Conservation (phyloP, 2,329 filamentous ascomycete genomes). For the Didymella sp. region DNA sequence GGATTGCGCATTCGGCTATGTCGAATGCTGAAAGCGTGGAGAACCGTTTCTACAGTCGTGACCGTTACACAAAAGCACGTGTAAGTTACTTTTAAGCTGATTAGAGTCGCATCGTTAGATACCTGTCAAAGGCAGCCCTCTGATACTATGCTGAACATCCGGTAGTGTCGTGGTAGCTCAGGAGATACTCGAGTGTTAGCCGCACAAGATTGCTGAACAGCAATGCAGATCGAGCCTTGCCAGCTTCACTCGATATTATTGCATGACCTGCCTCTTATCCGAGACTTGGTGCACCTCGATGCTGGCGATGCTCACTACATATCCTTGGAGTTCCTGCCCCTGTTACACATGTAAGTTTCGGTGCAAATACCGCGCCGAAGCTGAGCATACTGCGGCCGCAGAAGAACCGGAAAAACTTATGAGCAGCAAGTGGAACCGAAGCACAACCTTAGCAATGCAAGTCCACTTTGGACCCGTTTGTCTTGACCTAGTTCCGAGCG, state of each 20-base stretch:
- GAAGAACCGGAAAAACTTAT: slow-evolving; percentile 1
- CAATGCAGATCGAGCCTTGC: neutral
- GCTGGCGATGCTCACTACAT: neutral
- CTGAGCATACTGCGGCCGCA: neutral
- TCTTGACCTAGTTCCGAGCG: neutral
- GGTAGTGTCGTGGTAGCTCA: neutral
- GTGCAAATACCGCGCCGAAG: neutral
- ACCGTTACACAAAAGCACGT: neutral
- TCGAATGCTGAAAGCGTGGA: neutral
- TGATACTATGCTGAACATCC: neutral
- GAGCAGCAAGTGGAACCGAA: neutral
- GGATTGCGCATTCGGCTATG: neutral
- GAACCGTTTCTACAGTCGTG: neutral
- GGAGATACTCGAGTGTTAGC: neutral
- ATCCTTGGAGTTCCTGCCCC: neutral
- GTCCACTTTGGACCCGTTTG: neutral
- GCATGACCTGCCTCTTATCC: neutral
- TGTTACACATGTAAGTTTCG: neutral
- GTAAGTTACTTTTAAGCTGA: neutral
- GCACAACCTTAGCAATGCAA: neutral
- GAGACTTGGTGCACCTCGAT: neutral
- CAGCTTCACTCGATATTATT: neutral
- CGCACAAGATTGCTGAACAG: neutral
- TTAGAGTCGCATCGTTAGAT: neutral
- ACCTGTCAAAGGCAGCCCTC: neutral